Evolutionary conservation across 345 rosid species (phyloP).

Genomic region (Iberis pinnata): DNA sequence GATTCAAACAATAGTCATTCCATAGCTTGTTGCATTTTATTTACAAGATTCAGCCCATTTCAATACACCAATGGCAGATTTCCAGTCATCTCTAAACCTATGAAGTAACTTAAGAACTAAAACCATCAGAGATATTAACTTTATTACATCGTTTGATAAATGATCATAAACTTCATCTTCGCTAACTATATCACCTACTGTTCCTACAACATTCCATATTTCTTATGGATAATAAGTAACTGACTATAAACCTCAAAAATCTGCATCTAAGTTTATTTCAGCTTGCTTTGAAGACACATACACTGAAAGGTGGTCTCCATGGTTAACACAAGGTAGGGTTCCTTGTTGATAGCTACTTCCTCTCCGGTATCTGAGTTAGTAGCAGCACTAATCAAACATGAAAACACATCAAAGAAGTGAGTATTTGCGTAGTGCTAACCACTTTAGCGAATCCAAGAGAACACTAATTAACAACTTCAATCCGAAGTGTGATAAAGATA

Average conservation of each 20-base stretch:
- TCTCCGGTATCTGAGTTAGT: too few species aligned
- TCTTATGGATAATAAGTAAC: not conserved
- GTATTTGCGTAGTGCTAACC: too few species aligned
- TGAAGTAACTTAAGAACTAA: conserved; percentile 47
- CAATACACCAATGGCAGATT: conserved; percentile 60
- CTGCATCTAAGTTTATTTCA: not conserved
- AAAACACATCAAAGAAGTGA: too few species aligned
- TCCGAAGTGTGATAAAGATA: too few species aligned
- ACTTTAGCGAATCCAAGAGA: too few species aligned
- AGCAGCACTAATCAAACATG: too few species aligned
- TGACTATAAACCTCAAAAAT: not conserved
- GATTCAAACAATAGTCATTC: not conserved
- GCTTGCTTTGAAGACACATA: conserved; percentile 33
- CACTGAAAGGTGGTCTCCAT: conserved; percentile 92
- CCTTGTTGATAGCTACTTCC: too few species aligned
- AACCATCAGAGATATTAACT: conserved; percentile 35
- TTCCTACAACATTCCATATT: conserved; percentile 25
- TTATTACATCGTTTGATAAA: conserved; percentile 37
- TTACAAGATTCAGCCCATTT: too few species aligned
- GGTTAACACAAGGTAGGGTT: conserved; percentile 77
- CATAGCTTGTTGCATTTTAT: not conserved
- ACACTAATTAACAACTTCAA: too few species aligned
- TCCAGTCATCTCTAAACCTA: conserved; percentile 79
- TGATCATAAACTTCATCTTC: conserved; percentile 44
- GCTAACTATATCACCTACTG: conserved; percentile 33